A percentile compares a stretch with the other conserved stretches of the same genome.
Evolutionary conservation across 208 protist species (phyloP).

Genomic region (Trypanosoma grayi): DNA sequence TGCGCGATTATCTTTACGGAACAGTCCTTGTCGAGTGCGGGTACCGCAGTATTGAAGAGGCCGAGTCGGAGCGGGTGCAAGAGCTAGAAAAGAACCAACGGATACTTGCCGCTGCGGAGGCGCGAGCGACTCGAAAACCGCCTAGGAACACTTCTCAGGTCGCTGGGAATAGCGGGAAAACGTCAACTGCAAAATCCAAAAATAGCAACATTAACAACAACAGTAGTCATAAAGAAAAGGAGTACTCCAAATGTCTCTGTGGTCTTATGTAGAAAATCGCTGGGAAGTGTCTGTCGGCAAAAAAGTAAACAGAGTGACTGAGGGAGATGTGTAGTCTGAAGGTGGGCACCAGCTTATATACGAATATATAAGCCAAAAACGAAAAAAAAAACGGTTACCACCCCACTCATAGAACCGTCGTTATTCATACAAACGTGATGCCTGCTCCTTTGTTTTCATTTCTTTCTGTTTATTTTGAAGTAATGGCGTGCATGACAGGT

Average conservation of each 20-base stretch:
- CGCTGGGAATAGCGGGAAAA: background rate
- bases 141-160: no score
- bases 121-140: background rate
- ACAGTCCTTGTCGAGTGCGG: constrained; percentile 65
- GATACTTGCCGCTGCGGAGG: background rate
- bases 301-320: constrained; percentile 1
- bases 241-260: constrained; percentile 22
- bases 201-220: no score
- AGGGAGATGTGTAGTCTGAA: no score
- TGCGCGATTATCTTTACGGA: constrained; percentile 72
- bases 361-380: no score
- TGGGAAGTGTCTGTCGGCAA: background rate
- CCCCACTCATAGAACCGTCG: no score
- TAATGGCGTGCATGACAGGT: no score
- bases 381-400: no score
- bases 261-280: constrained; percentile 18
- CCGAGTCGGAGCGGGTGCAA: background rate
- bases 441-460: no score
- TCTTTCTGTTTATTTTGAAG: no score
- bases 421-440: no score
- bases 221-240: background rate
- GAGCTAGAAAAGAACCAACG: constrained; percentile 2
- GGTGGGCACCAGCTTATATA: no score
- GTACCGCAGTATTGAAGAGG: constrained; percentile 35
- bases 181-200: background rate